Conservation (phyloP, 805 yeast species). For the Yamadazyma philogaea region DNA sequence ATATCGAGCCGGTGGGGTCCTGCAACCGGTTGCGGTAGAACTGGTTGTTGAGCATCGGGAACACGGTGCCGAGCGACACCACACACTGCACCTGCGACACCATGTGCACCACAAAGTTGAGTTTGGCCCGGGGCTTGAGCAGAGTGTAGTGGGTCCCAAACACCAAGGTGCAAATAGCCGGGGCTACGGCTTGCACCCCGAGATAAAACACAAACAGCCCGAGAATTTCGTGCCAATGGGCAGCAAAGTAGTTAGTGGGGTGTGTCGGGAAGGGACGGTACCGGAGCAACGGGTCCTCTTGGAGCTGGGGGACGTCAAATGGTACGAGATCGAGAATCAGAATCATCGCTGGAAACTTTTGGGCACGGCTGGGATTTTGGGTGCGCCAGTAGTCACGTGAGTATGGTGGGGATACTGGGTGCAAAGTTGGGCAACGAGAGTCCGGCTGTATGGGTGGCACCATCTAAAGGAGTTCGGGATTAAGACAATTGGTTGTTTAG, state of each 20-base stretch:
- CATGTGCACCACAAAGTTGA: constrained; percentile 86
- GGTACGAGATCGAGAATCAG: constrained; percentile 4
- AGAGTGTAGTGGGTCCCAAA: constrained; percentile 56
- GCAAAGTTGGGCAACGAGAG: no score
- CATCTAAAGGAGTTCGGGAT: no score
- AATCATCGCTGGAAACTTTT: not conserved
- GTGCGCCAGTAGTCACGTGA: not conserved
- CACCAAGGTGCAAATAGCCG: constrained; percentile 44
- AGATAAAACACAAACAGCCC: constrained; percentile 61
- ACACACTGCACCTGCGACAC: constrained; percentile 85
- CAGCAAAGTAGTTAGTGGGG: constrained; percentile 41
- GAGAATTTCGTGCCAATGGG: constrained; percentile 76
- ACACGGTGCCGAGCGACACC: constrained; percentile 53
- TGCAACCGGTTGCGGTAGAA: constrained; percentile 33
- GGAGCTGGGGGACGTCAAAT: constrained; percentile 21
- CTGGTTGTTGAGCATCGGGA: constrained; percentile 65
- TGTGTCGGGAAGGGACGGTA: constrained; percentile 46
- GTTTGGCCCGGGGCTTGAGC: constrained; percentile 42
- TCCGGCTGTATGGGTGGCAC: no score
- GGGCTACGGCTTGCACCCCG: constrained; percentile 50
- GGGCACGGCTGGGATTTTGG: not conserved
- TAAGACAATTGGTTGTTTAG: no score
- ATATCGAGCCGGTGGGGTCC: constrained; percentile 45
- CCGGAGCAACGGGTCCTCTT: constrained; percentile 42
- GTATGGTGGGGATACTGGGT: no score